Base-by-base conservation (phyloP, 331 rosid species). In the Acacia concinna region DNA sequence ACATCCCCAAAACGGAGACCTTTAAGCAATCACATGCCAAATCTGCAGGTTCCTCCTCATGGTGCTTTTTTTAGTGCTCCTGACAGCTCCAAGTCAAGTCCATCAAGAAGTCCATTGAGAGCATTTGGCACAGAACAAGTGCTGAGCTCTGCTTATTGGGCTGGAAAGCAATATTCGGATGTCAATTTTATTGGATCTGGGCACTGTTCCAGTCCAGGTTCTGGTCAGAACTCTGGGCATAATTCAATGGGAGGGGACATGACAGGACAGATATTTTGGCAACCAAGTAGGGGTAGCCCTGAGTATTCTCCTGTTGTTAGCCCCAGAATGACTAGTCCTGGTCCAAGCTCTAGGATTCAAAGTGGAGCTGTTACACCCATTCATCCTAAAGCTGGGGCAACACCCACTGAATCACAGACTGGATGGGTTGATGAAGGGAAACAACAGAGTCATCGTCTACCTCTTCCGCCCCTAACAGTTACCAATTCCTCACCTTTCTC, bases 231-330 rank as follows among this genome's bases (percentile, higher is more conserved):
- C 80, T 96, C 99, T 59, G 98, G 99, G 52, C 97, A 96, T 68
- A 96, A 93, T 85, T 96, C 99, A 75, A 93, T 91, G 97, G 99
- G 98, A 77, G 99, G 98, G 83, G 99, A 95, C 87, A 85, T 90
- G 88, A 81, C 92, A 32, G 98, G 94, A 49, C 97, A 89, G 77
- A 77, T 90, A 40, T 89, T 96, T 86, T 93, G 93, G 99, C 99
- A 91, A 76, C 99, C 92, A 85, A 93, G 97, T 87, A 88, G 90
- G 88, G 97, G 99, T 76, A 96, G 99, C 90, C 99, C 99, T 6
- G 99, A 96, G 90, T 96, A 96, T 89, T 96, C 99, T 81, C 99
- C 99, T 0, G 94, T 84, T 56, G 97, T 96, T 59, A 96, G 99
- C 87, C 97, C 99, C 38, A 90, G 96, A 90, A 90, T 93, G 99